Base-by-base conservation (phyloP, 2,329 filamentous ascomycete genomes). In the Ascochyta rabiei region DNA sequence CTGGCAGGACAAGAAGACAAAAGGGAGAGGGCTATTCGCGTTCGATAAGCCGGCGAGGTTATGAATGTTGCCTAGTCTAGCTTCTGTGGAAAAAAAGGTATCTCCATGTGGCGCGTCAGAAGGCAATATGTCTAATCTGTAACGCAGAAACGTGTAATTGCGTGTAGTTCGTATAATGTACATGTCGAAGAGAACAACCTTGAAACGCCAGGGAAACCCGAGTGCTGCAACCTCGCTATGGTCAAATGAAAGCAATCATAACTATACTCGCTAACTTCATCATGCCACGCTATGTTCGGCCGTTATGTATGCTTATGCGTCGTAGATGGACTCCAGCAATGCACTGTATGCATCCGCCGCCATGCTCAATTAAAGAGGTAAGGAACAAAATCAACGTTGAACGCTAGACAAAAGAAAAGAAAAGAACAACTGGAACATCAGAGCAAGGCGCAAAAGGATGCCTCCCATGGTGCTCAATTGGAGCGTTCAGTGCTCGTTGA, bases 11-110 rank as follows among this genome's bases (percentile, higher is more conserved):
- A 12, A 37, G 18, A 50, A 66, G 40, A 66, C 47, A 38, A 62
- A 69, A 46, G 66, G 70, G 5, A 64, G 67, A 41, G 65, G 64
- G 6, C 34, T 75, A 4, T 75, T 74, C 48, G 62, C 49, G 4
- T 72, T 74, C 26, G 63, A 63, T 5, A 62, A 57, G 35, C 57
- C 57, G 10, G 43, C 67, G 24, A 55, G 24, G 16, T 24, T 55
- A 13, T 55, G 47, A 6, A 34, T 4, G 6, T 34, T 9, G 7
- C 8, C 7, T 2, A 16, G n/a, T 34, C 8, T 6, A 34, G 6
- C n/a, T 34, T 9, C 5, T 9, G 6, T 16, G 3, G n/a, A n/a
- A 7, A 34, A 16, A 15, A 34, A 1, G n/a, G 4, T 34, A 6
- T 8, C 16, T 8, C 6, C 6, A 34, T 16, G n/a, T 21, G 35